Base-by-base conservation (phyloP, 805 yeast genomes). In the Phaffomyces thermotolerans region DNA sequence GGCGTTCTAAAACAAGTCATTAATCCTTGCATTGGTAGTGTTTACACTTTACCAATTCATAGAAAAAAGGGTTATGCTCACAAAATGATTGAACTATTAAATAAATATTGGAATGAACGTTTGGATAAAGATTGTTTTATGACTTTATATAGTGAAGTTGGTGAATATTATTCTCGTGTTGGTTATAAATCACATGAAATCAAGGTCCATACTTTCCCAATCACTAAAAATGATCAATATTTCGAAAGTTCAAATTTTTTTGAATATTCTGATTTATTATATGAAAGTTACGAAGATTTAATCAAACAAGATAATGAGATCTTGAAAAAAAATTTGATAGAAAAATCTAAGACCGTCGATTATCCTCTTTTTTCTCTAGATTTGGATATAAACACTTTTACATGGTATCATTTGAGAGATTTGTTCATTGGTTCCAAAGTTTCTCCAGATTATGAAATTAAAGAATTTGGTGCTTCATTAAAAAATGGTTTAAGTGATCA, bases 61-160 rank as follows among this genome's bases (percentile, higher is more conserved):
- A 70, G 89, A 41, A 71, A 73, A 13, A 71, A 70, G 47, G 83
- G 84, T 3, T 78, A 76, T 52, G 84, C 84, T 0, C 58, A 59
- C 8, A 42, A 45, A 24, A 71, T 81, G 81, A 62, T 81, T 36
- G 38, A 43, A 22, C 36, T 45, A 35, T 51, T 76, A 32, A 62
- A 66, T 42, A 50, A 59, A 6, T 57, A 56, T 38, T 63, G 64
- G 45, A 72, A 64, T 22, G 48, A 60, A 4, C 59, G 59, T 24
- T 59, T 68, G 29, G 50, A 60, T 39, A 50, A 55, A 9, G 56
- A 63, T 18, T 47, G 59, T 20, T 57, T 72, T 14, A 59, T 71
- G 32, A 66, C 68, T 34, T 68, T 87, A 41, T 86, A 85, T 69
- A 81, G 91, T 48, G 93, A 81, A 39, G 77, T 84, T 18, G 91